Base-by-base conservation (phyloP, 768 basidiomycete genomes). In the Leccinellum rugosiceps region DNA sequence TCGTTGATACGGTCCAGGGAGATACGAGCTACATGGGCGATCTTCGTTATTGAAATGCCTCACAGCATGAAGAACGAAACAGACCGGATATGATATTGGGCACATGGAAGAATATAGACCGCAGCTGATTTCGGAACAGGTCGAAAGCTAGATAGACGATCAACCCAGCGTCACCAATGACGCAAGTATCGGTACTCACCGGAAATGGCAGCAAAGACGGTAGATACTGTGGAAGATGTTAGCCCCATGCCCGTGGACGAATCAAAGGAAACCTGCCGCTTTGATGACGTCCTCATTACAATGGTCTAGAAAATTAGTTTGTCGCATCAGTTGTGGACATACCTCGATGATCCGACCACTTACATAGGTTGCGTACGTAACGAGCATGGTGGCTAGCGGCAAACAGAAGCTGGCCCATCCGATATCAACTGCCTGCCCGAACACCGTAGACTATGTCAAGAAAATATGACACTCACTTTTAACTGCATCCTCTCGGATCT, bases 1-100 rank as follows among this genome's bases (percentile, higher is more conserved):
- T 55, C 53, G 9, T 50, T 51, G 23, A 55, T 55, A 25, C 53
- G 53, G n/a, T 55, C 47, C 21, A 55, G 48, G n/a, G 53, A 55
- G 17, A 55, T 23, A 11, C 53, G 53, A 15, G 47, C 53, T 55
- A 11, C 7, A 28, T 28, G 32, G 8, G 21, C 15, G 2, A n/a
- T 28, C 21, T 19, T 17, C 2, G n/a, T 21, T 9, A 35, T 28
- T 25, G 15, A 15, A 26, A 28, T 21, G 6, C 14, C 5, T 14
- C 10, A 11, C 11, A 19, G 13, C 6, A 26, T 14, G 14, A 34
- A 21, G 31, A 28, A 28, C 3, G 19, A 35, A 6, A 55, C 53
- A 14, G 26, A 55, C 53, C 53, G 5, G 53, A 35, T 35, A 55
- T 13, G 3, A 55, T 35, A 25, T 14, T 50, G 31, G 53, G 53